These are phyloP conservation scores for Raffaelea arxii DNA, from an alignment of 2,329 filamentous ascomycete species.

Conservation along the genomic window DNA sequence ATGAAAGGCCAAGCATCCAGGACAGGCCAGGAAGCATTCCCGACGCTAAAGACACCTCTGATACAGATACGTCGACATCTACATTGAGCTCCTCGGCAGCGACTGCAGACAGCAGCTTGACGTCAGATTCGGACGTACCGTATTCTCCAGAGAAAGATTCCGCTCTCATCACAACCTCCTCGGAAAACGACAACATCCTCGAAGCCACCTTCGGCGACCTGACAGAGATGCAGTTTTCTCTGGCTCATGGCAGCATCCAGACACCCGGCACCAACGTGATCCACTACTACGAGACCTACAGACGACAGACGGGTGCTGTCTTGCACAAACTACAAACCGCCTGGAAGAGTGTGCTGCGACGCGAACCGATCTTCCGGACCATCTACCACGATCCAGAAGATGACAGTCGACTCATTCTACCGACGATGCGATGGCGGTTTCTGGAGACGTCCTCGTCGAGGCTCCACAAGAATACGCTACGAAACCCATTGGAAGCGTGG, in stretches of 20 bases:
- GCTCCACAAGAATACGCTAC: not conserved
- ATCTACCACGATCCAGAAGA: not conserved
- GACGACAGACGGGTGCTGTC: not conserved
- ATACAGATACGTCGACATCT: not conserved
- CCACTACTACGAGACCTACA: slow-evolving; percentile 1
- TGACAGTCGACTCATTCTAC: not conserved
- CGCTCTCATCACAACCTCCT: too few species aligned
- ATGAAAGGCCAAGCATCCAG: too few species aligned
- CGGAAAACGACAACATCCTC: too few species aligned
- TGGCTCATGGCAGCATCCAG: not conserved
- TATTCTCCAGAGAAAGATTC: too few species aligned
- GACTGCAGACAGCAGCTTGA: not conserved
- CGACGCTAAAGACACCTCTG: too few species aligned
- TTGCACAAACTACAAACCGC: not conserved
- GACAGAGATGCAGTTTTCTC: not conserved
- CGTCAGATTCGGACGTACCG: too few species aligned
- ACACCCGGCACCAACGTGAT: not conserved
- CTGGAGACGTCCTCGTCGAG: not conserved
- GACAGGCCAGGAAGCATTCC: too few species aligned
- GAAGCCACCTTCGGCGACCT: not conserved
- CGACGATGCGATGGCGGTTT: not conserved
- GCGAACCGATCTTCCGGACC: not conserved
- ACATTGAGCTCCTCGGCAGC: too few species aligned
- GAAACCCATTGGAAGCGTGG: not conserved
- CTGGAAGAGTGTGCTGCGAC: not conserved